Conservation (phyloP, 2,329 filamentous ascomycete species). For the Myotisia sp. region DNA sequence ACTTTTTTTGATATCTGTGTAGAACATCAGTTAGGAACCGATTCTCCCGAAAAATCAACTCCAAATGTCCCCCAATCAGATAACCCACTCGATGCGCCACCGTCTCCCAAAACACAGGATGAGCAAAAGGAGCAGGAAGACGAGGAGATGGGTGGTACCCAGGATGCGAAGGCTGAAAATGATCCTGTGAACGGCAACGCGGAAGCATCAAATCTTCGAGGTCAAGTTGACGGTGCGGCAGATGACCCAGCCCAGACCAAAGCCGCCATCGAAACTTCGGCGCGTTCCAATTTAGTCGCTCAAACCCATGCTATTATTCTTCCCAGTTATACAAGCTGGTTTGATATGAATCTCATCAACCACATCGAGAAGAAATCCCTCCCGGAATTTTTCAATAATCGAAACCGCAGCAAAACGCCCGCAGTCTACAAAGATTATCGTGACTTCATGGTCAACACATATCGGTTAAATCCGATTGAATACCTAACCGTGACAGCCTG, state of each 20-base stretch:
- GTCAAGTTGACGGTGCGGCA: slow-evolving; percentile 35
- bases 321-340: slow-evolving; percentile 96
- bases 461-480: slow-evolving; percentile 85
- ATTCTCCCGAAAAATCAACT: slow-evolving; percentile 19
- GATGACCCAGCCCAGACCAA: slow-evolving; percentile 53
- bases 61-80: slow-evolving; percentile 34
- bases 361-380: slow-evolving; percentile 85
- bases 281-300: slow-evolving; percentile 78
- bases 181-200: slow-evolving; percentile 20
- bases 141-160: slow-evolving; percentile 63
- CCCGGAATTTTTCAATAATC: slow-evolving; percentile 95
- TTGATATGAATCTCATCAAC: slow-evolving; percentile 91
- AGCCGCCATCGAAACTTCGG: slow-evolving; percentile 66
- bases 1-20: no score
- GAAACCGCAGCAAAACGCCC: slow-evolving; percentile 95
- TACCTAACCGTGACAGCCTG: slow-evolving; percentile 96
- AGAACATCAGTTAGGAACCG: slow-evolving; percentile 23
- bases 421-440: slow-evolving; percentile 97
- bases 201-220: slow-evolving; percentile 30
- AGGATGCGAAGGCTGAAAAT: slow-evolving; percentile 33
- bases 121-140: slow-evolving; percentile 48
- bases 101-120: slow-evolving; percentile 49
- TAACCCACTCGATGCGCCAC: slow-evolving; percentile 55
- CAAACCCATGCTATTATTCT: slow-evolving; percentile 94
- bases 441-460: slow-evolving; percentile 99